Evolutionary conservation across 2,329 filamentous ascomycete species (phyloP).

Genomic region (Clonostachys sp.): DNA sequence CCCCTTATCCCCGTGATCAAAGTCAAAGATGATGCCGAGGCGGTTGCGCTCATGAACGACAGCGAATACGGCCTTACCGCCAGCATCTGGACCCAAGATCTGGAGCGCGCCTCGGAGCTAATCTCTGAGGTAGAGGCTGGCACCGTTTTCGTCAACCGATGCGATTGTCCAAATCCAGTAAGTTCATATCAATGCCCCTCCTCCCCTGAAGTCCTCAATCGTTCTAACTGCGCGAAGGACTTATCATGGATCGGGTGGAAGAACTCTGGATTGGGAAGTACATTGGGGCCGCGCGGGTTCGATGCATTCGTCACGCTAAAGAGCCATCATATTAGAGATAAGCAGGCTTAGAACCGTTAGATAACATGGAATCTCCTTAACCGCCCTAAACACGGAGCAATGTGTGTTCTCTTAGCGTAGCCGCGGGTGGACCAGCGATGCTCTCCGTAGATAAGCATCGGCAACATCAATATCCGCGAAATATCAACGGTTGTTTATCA

Average conservation of each 20-base stretch:
- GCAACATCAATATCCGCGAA: too few species aligned
- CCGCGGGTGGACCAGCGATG: too few species aligned
- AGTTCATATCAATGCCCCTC: conserved; percentile 27
- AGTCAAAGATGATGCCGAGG: conserved; percentile 79
- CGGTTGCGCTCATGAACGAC: conserved; percentile 85
- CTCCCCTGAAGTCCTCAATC: neutral
- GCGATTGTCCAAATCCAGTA: conserved; percentile 88
- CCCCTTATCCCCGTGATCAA: conserved; percentile 92
- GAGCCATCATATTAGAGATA: conserved; percentile 89
- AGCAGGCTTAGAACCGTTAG: conserved; percentile 45
- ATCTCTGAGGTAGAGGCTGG: conserved; percentile 82
- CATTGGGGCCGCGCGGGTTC: conserved; percentile 84
- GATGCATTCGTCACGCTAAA: conserved; percentile 96
- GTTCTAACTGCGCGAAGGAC: conserved; percentile 47
- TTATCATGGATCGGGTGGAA: conserved; percentile 98
- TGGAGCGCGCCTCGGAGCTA: conserved; percentile 69
- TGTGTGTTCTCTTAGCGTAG: too few species aligned
- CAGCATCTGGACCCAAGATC: conserved; percentile 96
- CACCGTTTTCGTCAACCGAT: conserved; percentile 93
- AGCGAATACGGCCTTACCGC: conserved; percentile 91
- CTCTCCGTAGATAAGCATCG: too few species aligned
- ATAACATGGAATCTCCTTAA: too few species aligned
- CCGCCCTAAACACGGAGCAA: too few species aligned
- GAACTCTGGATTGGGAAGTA: conserved; percentile 89
- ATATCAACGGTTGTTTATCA: too few species aligned